Evolutionary conservation across 352 stramenopile species (phyloP).

Genomic region (Pythium phragmitis): DNA sequence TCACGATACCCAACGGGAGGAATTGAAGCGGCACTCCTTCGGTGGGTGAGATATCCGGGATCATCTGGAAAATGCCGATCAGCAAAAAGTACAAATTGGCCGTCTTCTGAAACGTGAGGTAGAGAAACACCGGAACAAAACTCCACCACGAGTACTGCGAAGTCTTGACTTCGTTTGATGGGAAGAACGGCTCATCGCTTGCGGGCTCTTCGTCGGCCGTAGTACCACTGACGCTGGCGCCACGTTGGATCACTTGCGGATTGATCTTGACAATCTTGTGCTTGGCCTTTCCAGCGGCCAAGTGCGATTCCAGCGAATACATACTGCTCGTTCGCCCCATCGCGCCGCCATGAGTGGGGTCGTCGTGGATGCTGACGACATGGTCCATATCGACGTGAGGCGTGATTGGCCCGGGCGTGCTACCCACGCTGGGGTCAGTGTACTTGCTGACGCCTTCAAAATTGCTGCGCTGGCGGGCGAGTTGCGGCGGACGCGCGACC

Average conservation of each 20-base stretch:
- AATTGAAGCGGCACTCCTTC: conserved; percentile 83
- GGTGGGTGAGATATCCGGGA: conserved; percentile 78
- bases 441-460: conserved; percentile 28
- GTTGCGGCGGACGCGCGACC: neutral
- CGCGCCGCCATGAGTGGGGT: neutral
- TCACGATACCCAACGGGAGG: conserved; percentile 78
- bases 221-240: neutral
- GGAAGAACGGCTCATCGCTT: conserved; percentile 42
- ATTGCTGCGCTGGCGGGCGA: conserved; percentile 25
- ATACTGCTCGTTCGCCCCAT: conserved; percentile 50
- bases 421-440: conserved; percentile 1
- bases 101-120: conserved; percentile 86
- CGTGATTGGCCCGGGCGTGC: conserved; percentile 1
- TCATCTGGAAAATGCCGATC: conserved; percentile 89
- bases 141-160: conserved; percentile 90
- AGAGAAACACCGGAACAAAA: conserved; percentile 86
- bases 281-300: conserved; percentile 32
- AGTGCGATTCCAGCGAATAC: conserved; percentile 55
- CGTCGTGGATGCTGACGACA: conserved; percentile 10
- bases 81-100: conserved; percentile 88
- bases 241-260: conserved; percentile 14
- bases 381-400: conserved; percentile 13
- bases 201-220: conserved; percentile 13
- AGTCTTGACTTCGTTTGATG: conserved; percentile 81
- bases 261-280: conserved; percentile 82